These are phyloP conservation scores for Myriosclerotinia duriaeana DNA, from an alignment of 2,329 filamentous ascomycete species.

Conservation along the genomic window DNA sequence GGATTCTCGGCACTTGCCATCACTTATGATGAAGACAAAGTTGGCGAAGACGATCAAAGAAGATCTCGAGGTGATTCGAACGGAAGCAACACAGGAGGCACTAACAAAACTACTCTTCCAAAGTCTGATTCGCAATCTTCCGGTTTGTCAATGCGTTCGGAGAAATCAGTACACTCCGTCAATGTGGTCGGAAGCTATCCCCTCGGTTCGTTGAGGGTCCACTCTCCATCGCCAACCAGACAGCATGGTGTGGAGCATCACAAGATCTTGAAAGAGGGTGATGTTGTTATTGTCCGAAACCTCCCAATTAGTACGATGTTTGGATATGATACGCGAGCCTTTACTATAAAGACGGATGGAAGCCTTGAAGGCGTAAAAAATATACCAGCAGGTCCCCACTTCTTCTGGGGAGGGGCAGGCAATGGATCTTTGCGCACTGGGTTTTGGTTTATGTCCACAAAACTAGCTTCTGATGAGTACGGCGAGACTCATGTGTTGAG, in stretches of 20 bases:
- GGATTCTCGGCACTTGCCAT: slow-evolving; percentile 24
- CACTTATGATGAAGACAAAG: slow-evolving; percentile 19
- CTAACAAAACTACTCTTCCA: slow-evolving; percentile 28
- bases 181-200: slow-evolving; percentile 43
- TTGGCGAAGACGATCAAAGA: slow-evolving; percentile 21
- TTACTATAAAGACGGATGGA: slow-evolving; percentile 50
- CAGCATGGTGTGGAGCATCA: slow-evolving; percentile 25
- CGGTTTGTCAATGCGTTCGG: slow-evolving; percentile 24
- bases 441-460: slow-evolving; percentile 52
- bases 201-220: slow-evolving; percentile 47
- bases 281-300: slow-evolving; percentile 54
- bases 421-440: slow-evolving; percentile 53
- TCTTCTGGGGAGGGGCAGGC: slow-evolving; percentile 58
- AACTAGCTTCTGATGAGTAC: slow-evolving; percentile 33
- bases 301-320: slow-evolving; percentile 44
- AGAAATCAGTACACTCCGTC: slow-evolving; percentile 40
- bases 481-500: slow-evolving; percentile 47
- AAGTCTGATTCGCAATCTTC: slow-evolving; percentile 34
- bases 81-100: slow-evolving; percentile 24
- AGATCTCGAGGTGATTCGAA: slow-evolving; percentile 28
- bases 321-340: slow-evolving; percentile 43
- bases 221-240: slow-evolving; percentile 36
- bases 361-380: slow-evolving; percentile 55
- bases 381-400: slow-evolving; percentile 56
- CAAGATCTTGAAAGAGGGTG: slow-evolving; percentile 42